Percentiles rank a stretch among this genome's conserved stretches.
These are phyloP conservation scores for Atalantia buxifolia DNA, from an alignment of 345 rosid species.

Conservation along the genomic window DNA sequence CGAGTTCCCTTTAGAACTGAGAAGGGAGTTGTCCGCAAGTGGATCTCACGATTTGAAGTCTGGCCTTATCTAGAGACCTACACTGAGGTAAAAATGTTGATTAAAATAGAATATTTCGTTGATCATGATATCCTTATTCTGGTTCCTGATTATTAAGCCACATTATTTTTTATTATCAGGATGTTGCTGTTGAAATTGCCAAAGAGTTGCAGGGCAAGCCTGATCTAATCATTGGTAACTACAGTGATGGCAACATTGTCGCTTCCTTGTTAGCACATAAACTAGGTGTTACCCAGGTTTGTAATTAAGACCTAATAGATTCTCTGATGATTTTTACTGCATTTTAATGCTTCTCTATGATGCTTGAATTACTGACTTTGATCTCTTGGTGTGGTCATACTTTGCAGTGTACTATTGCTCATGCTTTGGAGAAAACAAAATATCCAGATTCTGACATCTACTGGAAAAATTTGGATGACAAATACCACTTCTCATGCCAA, in stretches of 20 bases:
- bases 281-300: conserved; percentile 90
- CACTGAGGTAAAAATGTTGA: conserved; percentile 57
- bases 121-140: background rate
- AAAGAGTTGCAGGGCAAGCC: conserved; percentile 90
- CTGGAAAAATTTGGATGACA: conserved; percentile 89
- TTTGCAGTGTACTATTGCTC: conserved; percentile 89
- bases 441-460: conserved; percentile 94
- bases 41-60: conserved; percentile 97
- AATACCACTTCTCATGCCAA: conserved; percentile 95
- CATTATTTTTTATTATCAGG: conserved; percentile 36
- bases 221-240: conserved; percentile 89
- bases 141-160: background rate
- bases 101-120: background rate
- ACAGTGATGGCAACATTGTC: conserved; percentile 94
- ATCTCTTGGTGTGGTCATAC: background rate
- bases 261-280: conserved; percentile 89
- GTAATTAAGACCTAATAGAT: conserved; percentile 2
- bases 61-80: conserved; percentile 94
- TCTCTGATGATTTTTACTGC: background rate
- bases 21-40: conserved; percentile 71
- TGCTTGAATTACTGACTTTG: background rate
- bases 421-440: conserved; percentile 93
- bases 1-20: conserved; percentile 84
- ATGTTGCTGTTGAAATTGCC: conserved; percentile 70
- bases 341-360: background rate